Conservation (phyloP, 1,284 basidiomycete genomes). For the Naganishia sp. region DNA sequence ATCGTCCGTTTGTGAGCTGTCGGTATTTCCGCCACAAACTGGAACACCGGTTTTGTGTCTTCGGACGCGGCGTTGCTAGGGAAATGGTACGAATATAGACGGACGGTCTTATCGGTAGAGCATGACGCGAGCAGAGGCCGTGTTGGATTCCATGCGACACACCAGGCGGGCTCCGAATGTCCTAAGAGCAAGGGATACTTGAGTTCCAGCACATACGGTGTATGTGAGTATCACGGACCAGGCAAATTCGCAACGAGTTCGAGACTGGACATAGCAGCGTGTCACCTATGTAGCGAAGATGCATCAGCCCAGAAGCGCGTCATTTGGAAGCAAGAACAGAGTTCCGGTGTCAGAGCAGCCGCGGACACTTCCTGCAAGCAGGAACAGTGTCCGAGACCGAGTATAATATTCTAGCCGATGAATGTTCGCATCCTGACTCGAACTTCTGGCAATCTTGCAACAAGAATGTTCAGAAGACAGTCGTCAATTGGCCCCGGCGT, state of each 20-base stretch:
- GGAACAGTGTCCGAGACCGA: background rate
- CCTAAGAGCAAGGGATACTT: slow-evolving; percentile 55
- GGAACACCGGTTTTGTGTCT: slow-evolving; percentile 56
- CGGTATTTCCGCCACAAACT: slow-evolving; percentile 64
- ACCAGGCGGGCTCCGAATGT: slow-evolving; percentile 85
- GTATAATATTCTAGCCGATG: slow-evolving; percentile 10
- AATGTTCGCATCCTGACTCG: slow-evolving; percentile 28
- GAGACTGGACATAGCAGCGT: slow-evolving; percentile 41
- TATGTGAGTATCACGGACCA: slow-evolving; percentile 16
- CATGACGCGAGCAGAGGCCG: slow-evolving; percentile 84
- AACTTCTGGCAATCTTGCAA: background rate
- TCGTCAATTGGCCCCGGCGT: slow-evolving; percentile 28
- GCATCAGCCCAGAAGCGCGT: background rate
- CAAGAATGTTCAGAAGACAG: slow-evolving; percentile 5
- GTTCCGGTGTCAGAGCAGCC: background rate
- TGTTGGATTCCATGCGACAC: slow-evolving; percentile 85
- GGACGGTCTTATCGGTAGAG: slow-evolving; percentile 88
- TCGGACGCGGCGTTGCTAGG: slow-evolving; percentile 34
- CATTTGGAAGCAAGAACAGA: background rate
- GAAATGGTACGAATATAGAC: slow-evolving; percentile 72
- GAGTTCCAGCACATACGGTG: background rate
- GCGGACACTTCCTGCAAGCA: background rate
- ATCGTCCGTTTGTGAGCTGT: slow-evolving; percentile 86
- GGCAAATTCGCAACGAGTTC: slow-evolving; percentile 47
- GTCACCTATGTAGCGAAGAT: background rate